A percentile compares a stretch with the other conserved stretches of the same genome.
Conservation (phyloP, 108 stramenopile genomes). For the Fistulifera solaris region DNA sequence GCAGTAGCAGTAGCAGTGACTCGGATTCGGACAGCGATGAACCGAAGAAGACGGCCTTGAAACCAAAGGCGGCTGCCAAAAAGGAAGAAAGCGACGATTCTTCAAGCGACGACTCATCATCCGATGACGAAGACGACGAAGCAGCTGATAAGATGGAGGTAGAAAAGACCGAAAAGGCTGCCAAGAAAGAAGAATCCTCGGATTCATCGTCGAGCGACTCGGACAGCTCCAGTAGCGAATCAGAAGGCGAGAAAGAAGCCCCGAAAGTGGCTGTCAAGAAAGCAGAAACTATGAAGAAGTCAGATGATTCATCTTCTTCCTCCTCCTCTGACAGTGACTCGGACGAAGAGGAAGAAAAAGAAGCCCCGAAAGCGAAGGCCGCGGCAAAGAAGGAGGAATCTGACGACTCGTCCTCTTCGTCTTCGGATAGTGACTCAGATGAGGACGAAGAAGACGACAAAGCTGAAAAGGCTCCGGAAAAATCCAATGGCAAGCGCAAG, state of each 20-base stretch:
- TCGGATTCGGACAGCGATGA: constrained; percentile 9
- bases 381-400: constrained; percentile 22
- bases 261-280: constrained; percentile 13
- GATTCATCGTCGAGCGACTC: constrained; percentile 13
- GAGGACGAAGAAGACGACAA: constrained; percentile 34
- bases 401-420: constrained; percentile 12
- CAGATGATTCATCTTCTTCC: constrained; percentile 10
- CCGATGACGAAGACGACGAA: constrained; percentile 3
- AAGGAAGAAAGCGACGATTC: constrained; percentile 5
- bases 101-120: constrained; percentile 7
- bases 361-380: constrained; percentile 16
- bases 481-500: constrained; percentile 53
- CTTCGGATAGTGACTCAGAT: constrained; percentile 18
- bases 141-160: constrained; percentile 10
- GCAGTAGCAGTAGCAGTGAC: constrained; percentile 15
- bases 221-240: constrained; percentile 5
- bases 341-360: constrained; percentile 24
- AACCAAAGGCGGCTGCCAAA: constrained; percentile 12
- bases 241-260: constrained; percentile 23
- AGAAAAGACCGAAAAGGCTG: constrained; percentile 16
- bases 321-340: constrained; percentile 21
- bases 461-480: constrained; percentile 14
- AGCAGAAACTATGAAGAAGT: constrained; percentile 18
- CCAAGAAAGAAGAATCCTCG: constrained; percentile 15
- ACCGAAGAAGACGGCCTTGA: constrained; percentile 6